Base-by-base conservation (phyloP, 2,329 filamentous ascomycete species). In the Monosporascus ibericus region DNA sequence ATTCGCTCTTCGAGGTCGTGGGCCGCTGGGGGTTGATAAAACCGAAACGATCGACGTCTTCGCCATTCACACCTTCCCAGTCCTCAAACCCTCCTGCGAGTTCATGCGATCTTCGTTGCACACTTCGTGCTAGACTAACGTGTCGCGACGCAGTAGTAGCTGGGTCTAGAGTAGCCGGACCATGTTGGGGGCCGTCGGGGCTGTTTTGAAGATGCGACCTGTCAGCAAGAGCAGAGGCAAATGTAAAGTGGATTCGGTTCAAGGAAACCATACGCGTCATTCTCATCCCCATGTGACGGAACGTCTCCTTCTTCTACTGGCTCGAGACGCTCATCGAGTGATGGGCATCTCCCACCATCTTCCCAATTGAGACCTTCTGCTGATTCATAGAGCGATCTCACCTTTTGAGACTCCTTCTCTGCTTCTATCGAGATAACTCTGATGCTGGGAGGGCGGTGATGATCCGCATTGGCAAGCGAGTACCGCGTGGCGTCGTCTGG, bases 21-120 rank as follows among this genome's bases (percentile, higher is more conserved):
- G 71, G 71, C 37, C 72, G 72, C 17, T 73, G 74, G 44, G 71
- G 64, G 49, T 68, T 76, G 61, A 87, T 87, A 69, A 87, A 87
- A 55, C 84, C 84, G 63, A 86, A 87, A 63, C 84, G 78, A 69
- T 87, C 84, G 56, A 87, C 79, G 64, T 83, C 78, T 48, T 72
- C 74, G 34, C 76, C 80, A 50, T 82, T 72, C 2, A 87, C 71
- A 58, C 86, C 80, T 60, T 86, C 79, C 83, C 82, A 87, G 61
- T 87, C 83, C 64, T 87, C 84, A 20, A 85, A 71, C 17, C 81
- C 80, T 47, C 81, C 80, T 15, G 79, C 80, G 40, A 78, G 68
- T 61, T 82, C 77, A 54, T 74, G 72, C 7, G 42, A 24, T 7
- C 22, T 20, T 20, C 42, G 42, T 4, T 14, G 25, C 48, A 70